Evolutionary conservation across 805 yeast species (phyloP).

Genomic region (Metschnikowia peoriensis): DNA sequence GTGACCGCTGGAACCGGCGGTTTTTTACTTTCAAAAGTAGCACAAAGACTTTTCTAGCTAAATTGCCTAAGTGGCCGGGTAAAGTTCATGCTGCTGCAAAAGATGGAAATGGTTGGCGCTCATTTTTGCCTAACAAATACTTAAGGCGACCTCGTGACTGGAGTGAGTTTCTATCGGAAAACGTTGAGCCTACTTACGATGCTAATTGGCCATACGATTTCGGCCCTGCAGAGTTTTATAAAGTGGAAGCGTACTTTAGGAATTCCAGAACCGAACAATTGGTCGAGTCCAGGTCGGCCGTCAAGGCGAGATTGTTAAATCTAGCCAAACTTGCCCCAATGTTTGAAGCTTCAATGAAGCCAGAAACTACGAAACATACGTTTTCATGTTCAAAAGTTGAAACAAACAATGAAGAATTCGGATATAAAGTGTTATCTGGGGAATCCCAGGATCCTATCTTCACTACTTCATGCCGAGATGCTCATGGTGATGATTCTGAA

Average conservation of each 20-base stretch:
- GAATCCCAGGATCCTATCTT: too few relatives aligned
- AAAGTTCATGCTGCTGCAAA: neutral
- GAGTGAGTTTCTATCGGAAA: neutral
- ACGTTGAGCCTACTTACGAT: neutral
- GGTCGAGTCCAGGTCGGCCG: neutral
- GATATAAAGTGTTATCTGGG: neutral
- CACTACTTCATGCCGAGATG: too few relatives aligned
- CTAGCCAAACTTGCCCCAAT: neutral
- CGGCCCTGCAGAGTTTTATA: neutral
- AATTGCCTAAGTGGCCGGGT: neutral
- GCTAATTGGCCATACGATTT: neutral
- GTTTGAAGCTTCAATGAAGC: neutral
- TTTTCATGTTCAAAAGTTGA: neutral
- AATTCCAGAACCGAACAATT: neutral
- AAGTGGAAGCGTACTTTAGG: neutral
- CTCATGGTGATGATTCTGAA: too few relatives aligned
- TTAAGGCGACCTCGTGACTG: neutral
- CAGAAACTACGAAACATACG: neutral
- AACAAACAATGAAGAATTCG: neutral
- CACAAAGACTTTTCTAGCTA: neutral
- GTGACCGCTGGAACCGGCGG: neutral
- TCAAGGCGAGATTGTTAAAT: neutral
- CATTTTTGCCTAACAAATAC: neutral
- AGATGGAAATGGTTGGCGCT: neutral
- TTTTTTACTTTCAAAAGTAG: neutral